Base-by-base conservation (phyloP, 768 basidiomycete species). In the Tephrocybe sp. region DNA sequence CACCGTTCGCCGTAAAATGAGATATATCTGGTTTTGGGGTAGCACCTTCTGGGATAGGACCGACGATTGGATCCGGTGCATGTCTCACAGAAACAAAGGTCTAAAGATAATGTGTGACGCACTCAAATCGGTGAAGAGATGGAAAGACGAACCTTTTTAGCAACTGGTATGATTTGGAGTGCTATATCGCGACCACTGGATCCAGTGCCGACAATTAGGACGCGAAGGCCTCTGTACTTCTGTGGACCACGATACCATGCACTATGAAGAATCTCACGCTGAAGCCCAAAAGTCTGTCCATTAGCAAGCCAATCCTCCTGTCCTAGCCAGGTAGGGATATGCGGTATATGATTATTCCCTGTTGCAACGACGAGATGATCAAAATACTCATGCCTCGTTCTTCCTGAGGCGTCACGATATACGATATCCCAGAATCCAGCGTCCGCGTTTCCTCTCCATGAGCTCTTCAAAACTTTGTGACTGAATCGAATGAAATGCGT, bases 281-380 rank as follows among this genome's bases (percentile, higher is more conserved):
- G 52, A 17, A 62, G 51, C 31, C 54, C 53, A 11, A 43, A 32
- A 2, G 45, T 20, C 5, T 54, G 48, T 12, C 31, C 45, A 40
- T 62, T 65, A 3, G 60, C 65, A 9, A 79, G 59, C 82, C 83
- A 84, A 5, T 65, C 67, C 2, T 77, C 70, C 46, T 77, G 71
- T 1, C 82, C 82, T 11, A 59, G 61, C 67, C 77, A 82, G 5
- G 57, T 54, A 5, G 74, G 74, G 1, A 72, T 66, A 20, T 68
- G 66, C 2, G 83, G 81, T 49, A 75, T 67, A 53, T 80, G 80
- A 50, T 82, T 76, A 52, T 78, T 78, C 4, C 83, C 83, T n/a
- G 66, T 73, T 19, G 79, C 79, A 31, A 80, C 72, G 23, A 84
- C 66, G 20, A 84, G 66, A 59, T 84, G 83, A 54, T 83, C 75